phyloP scores from a whole-genome alignment of 2,329 filamentous ascomycete genomes.

The Cladosporium sp. region DNA sequence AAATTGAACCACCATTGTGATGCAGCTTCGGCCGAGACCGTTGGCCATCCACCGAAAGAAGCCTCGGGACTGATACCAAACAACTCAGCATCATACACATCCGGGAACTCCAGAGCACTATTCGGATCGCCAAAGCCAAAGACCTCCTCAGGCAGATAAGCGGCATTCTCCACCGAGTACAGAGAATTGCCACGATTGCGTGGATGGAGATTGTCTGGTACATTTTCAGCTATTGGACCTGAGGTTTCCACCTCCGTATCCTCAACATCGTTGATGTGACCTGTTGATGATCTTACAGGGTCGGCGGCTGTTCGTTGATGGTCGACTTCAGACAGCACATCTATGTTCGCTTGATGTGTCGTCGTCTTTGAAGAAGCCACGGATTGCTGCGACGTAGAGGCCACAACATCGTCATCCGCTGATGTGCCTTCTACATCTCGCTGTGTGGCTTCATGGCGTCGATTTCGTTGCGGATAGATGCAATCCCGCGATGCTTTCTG shows the following conservation, averaged over 20 bases:
- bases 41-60: slow-evolving; percentile 28
- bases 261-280: background rate
- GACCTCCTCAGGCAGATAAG: background rate
- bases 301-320: background rate
- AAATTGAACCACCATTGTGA: slow-evolving; percentile 49
- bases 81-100: slow-evolving; percentile 4
- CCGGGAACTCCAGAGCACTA: background rate
- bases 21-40: slow-evolving; percentile 42
- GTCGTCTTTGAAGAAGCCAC: background rate
- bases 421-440: background rate
- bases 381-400: background rate
- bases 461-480: slow-evolving; percentile 30
- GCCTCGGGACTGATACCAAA: slow-evolving; percentile 23
- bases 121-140: background rate
- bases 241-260: background rate
- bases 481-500: slow-evolving; percentile 43
- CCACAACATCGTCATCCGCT: background rate
- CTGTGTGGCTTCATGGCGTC: background rate
- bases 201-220: background rate
- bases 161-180: slow-evolving; percentile 10
- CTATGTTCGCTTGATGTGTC: no score
- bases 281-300: background rate
- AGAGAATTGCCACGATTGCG: background rate
- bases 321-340: background rate
- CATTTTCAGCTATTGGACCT: background rate